Percentiles rank a stretch among this genome's conserved stretches.
Conservation (phyloP, 495 filamentous ascomycete species). For the Penicillium robsamsonii region DNA sequence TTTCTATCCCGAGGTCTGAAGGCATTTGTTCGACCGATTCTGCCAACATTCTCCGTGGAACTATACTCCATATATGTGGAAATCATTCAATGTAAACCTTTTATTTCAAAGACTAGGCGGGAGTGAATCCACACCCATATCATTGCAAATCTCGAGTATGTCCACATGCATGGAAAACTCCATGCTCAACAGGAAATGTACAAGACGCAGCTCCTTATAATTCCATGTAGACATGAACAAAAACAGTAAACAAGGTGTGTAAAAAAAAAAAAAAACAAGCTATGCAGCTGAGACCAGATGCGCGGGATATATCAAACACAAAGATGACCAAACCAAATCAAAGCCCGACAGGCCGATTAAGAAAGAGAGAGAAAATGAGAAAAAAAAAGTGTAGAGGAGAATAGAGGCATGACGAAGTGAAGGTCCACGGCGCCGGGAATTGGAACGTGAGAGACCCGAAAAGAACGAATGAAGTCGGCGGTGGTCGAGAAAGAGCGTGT, state of each 20-base stretch:
- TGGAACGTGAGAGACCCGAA: conserved; percentile 18
- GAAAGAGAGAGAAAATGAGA: neutral
- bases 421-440: conserved; percentile 31
- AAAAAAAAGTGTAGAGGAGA: conserved; percentile 18
- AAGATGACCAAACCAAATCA: conserved; percentile 18
- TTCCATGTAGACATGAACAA: conserved; percentile 2
- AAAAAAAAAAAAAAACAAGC: conserved; percentile 8
- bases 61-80: neutral
- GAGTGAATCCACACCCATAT: conserved; percentile 1
- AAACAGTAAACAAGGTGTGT: neutral
- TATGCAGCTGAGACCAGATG: conserved; percentile 25
- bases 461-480: conserved; percentile 27
- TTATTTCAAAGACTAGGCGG: neutral
- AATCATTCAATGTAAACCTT: neutral
- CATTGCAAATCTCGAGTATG: conserved; percentile 14
- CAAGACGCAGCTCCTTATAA: conserved; percentile 9
- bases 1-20: neutral
- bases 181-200: conserved; percentile 13
- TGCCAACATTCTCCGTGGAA: neutral
- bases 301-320: conserved; percentile 29
- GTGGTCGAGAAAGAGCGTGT: conserved; percentile 12
- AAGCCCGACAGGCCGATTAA: conserved; percentile 17
- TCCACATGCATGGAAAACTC: conserved; percentile 8
- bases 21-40: neutral
- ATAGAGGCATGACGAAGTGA: conserved; percentile 31